Conservation (phyloP, 2,329 filamentous ascomycete species). For the Mycosphaerella sp. region DNA sequence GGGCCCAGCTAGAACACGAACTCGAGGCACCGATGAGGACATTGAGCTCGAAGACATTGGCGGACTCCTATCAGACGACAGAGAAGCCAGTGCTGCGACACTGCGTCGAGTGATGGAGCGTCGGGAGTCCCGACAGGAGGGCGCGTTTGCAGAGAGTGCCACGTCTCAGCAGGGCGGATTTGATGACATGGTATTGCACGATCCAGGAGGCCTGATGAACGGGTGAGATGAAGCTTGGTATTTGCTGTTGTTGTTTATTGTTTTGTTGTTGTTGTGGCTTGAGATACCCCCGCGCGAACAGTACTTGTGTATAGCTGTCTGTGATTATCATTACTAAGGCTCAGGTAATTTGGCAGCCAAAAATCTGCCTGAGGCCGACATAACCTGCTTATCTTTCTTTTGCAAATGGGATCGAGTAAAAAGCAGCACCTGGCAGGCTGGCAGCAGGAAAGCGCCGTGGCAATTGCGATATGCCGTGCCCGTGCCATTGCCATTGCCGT, state of each 20-base stretch:
- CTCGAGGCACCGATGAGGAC: constrained; percentile 1
- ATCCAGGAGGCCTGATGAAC: constrained; percentile 22
- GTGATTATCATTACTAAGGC: no score
- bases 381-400: neutral
- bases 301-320: no score
- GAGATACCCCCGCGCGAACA: neutral
- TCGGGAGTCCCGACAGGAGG: neutral
- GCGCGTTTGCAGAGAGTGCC: neutral
- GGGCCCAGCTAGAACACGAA: neutral
- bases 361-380: no score
- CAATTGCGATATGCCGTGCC: neutral
- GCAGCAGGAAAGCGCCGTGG: no score
- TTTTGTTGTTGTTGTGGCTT: neutral
- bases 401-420: neutral
- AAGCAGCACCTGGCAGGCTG: no score
- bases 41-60: constrained; percentile 22
- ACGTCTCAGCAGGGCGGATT: constrained; percentile 3
- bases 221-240: neutral
- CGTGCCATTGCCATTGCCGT: no score
- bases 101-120: constrained; percentile 13
- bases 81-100: constrained; percentile 12
- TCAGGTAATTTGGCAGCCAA: no score
- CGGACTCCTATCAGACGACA: constrained; percentile 15
- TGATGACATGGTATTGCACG: constrained; percentile 24
- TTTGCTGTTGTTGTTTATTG: neutral